Evolutionary conservation across 192 early-diverging fungal species (phyloP).

Genomic region (Diversispora epigaea): DNA sequence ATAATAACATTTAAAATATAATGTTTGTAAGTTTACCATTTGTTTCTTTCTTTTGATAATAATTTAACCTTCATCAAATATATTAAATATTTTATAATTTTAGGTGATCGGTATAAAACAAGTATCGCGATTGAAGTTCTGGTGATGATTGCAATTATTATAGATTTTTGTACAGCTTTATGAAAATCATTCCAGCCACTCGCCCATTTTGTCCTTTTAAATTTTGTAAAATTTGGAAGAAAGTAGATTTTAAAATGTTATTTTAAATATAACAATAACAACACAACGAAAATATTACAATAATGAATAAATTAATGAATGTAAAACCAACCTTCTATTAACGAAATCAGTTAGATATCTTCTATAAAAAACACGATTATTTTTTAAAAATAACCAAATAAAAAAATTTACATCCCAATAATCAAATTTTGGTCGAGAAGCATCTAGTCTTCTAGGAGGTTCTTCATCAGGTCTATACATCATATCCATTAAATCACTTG

Average conservation of each 20-base stretch:
- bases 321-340: too few species aligned
- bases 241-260: not conserved
- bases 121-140: slow-evolving; percentile 18
- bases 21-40: too few species aligned
- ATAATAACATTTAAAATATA: too few species aligned
- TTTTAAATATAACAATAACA: not conserved
- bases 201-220: slow-evolving; percentile 23
- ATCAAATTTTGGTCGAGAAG: slow-evolving; percentile 29
- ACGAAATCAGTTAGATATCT: not conserved
- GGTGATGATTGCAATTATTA: slow-evolving; percentile 15
- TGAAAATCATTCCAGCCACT: slow-evolving; percentile 26
- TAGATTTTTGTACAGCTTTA: slow-evolving; percentile 20
- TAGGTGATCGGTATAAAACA: too few species aligned
- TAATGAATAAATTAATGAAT: too few species aligned
- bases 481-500: slow-evolving; percentile 44
- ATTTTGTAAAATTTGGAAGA: not conserved
- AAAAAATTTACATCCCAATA: slow-evolving; percentile 32
- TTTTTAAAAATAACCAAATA: slow-evolving; percentile 25
- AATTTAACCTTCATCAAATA: too few species aligned
- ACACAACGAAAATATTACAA: not conserved
- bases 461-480: slow-evolving; percentile 18
- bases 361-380: slow-evolving; percentile 11
- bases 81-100: too few species aligned
- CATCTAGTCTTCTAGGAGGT: slow-evolving; percentile 24
- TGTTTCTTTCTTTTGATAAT: too few species aligned